Evolutionary conservation across 106 monocot genomes (phyloP).

Genomic region (Dioscorea alata): DNA sequence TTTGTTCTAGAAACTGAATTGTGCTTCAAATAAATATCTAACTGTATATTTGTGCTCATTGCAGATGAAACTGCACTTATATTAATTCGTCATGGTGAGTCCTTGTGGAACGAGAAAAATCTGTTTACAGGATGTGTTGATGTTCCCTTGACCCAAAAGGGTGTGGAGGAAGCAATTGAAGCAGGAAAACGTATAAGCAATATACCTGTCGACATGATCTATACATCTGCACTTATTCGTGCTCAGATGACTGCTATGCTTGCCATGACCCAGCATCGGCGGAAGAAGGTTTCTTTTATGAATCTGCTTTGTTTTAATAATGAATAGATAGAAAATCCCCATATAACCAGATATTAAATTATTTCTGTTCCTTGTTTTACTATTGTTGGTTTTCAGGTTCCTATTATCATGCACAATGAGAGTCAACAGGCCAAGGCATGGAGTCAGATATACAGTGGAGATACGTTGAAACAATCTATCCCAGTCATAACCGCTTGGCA

Average conservation of each 20-base stretch:
- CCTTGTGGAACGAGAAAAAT: constrained; percentile 99
- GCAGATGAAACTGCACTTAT: constrained; percentile 92
- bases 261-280: constrained; percentile 97
- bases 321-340: not conserved
- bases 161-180: constrained; percentile 93
- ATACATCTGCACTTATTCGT: constrained; percentile 83
- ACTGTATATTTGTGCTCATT: constrained; percentile 1
- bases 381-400: constrained; percentile 51
- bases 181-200: constrained; percentile 93
- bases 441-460: constrained; percentile 73
- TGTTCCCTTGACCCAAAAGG: constrained; percentile 88
- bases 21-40: too few species aligned
- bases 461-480: constrained; percentile 77
- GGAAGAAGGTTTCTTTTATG: constrained; percentile 61
- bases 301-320: not conserved
- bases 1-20: too few species aligned
- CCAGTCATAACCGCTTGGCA: constrained; percentile 96
- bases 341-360: not conserved
- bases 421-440: constrained; percentile 58
- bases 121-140: constrained; percentile 98
- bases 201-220: constrained; percentile 91
- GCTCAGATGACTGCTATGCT: constrained; percentile 99
- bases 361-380: not conserved
- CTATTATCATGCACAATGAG: constrained; percentile 77
- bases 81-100: constrained; percentile 91